Percentiles rank a stretch among this genome's conserved stretches.
phyloP scores from a whole-genome alignment of 1,284 basidiomycete genomes.

The Ceratobasidium sp. region DNA sequence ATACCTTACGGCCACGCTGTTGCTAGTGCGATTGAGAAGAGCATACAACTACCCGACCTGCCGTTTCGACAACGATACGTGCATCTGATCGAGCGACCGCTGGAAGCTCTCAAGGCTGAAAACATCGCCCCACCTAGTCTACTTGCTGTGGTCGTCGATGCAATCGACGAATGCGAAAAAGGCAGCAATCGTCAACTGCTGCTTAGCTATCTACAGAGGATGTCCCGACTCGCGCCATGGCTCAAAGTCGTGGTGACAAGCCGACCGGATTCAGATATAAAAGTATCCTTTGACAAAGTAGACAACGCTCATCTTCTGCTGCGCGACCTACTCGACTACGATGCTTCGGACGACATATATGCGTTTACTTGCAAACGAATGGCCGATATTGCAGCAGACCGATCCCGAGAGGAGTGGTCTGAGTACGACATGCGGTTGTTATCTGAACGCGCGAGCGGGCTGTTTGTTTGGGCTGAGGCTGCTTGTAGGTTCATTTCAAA shows the following conservation, averaged over 20 bases:
- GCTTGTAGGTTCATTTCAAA: conserved; percentile 10
- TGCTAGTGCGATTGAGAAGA: background rate
- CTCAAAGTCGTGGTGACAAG: conserved; percentile 41
- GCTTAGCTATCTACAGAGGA: background rate
- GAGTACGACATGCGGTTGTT: background rate
- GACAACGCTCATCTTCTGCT: background rate
- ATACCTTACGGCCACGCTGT: background rate
- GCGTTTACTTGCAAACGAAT: background rate
- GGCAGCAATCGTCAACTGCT: background rate
- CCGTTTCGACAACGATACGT: background rate
- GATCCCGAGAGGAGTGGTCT: background rate
- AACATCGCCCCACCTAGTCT: background rate
- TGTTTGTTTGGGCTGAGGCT: conserved; percentile 15
- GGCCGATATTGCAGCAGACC: background rate
- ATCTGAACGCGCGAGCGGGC: background rate
- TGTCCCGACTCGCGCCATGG: background rate
- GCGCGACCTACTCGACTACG: background rate
- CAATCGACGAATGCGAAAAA: conserved; percentile 38
- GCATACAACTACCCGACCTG: background rate
- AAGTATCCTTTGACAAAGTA: background rate
- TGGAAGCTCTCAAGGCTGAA: conserved; percentile 13
- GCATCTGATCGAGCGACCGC: conserved; percentile 8
- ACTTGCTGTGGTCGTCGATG: conserved; percentile 40
- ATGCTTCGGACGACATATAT: background rate
- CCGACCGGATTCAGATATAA: conserved; percentile 30